Evolutionary conservation across 768 basidiomycete species (phyloP), one percentile per base, ranked within the genome.

Genomic region (Mycena albidolilacea): DNA sequence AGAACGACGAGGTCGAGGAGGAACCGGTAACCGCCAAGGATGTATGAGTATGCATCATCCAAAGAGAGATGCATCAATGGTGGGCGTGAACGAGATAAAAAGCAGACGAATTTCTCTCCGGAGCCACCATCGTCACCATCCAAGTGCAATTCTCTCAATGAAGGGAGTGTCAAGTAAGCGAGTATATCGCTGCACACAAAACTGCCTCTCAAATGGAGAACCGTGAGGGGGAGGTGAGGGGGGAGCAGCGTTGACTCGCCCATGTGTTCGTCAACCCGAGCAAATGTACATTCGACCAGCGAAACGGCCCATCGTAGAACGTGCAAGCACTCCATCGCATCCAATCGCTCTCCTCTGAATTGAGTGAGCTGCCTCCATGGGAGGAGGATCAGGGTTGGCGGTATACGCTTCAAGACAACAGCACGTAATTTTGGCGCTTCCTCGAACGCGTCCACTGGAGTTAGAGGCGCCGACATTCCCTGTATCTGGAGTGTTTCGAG

Each of bases 281-380:
- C 9, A 30, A 70, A 41, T 39, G 37, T 58, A 21, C 69, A 70
- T 10, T 64, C 43, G 5, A 63, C 44, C 14, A 70, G 55, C 1
- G n/a, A 57, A 17, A 39, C 44, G 1, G 69, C 55, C 15, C 1
- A 14, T 6, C 14, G 43, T 38, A 70, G 35, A n/a, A 70, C 44
- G 7, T 59, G 10, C 0, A 50, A 15, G 35, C 69, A 70, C 10
- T 57, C 19, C 23, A 8, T 9, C 0, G 6, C 52, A 1, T 14
- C 8, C 17, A 69, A 8, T 1, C 4, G 1, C 12, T 50, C 15
- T 23, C 48, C 67, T 1, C 8, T 43, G 38, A 69, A 69, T 35
- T 54, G 59, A n/a, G 69, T 70, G 41, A 70, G 69, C n/a, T 70
- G 69, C 1, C 7, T n/a, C 69, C 61, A 70, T 21, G 61, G 69